Evolutionary conservation across 1,139 yeast species (phyloP).

Genomic region (Taphrina flavorubra): DNA sequence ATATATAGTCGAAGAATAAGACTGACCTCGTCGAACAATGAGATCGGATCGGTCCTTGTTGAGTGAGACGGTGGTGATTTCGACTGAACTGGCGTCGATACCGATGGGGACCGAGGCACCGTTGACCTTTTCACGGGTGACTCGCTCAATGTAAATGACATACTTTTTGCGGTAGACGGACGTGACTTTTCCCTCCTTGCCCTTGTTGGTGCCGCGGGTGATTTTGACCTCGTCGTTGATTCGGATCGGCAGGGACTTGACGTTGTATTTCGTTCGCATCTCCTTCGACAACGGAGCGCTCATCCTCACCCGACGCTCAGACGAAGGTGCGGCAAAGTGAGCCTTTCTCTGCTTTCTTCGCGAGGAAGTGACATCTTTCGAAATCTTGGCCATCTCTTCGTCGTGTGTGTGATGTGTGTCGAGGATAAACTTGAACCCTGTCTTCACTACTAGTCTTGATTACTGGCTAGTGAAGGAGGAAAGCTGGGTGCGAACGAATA

Average conservation of each 20-base stretch:
- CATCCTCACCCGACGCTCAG: constrained; percentile 91
- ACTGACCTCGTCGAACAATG: constrained; percentile 36
- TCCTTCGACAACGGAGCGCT: constrained; percentile 99
- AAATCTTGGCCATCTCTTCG: constrained; percentile 33
- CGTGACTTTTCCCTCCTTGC: constrained; percentile 97
- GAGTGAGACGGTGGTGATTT: constrained; percentile 63
- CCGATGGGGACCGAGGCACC: constrained; percentile 98
- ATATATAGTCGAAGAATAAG: neutral
- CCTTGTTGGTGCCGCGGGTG: constrained; percentile 99
- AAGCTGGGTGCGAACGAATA: constrained; percentile 5
- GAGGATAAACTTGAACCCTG: neutral
- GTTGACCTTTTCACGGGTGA: constrained; percentile 96
- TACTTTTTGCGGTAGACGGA: constrained; percentile 99
- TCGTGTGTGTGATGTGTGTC: neutral
- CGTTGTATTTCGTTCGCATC: constrained; percentile 91
- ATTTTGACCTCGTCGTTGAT: constrained; percentile 95
- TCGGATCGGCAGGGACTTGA: constrained; percentile 95
- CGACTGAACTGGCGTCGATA: constrained; percentile 99
- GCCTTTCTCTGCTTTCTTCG: constrained; percentile 99
- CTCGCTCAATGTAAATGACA: constrained; percentile 95
- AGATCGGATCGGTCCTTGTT: constrained; percentile 34
- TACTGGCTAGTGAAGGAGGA: neutral
- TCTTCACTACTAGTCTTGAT: neutral
- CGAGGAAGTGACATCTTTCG: constrained; percentile 88
- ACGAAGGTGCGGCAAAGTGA: constrained; percentile 97